Evolutionary conservation across 1,284 basidiomycete genomes (phyloP).

Genomic region (Malassezia dermatis): DNA sequence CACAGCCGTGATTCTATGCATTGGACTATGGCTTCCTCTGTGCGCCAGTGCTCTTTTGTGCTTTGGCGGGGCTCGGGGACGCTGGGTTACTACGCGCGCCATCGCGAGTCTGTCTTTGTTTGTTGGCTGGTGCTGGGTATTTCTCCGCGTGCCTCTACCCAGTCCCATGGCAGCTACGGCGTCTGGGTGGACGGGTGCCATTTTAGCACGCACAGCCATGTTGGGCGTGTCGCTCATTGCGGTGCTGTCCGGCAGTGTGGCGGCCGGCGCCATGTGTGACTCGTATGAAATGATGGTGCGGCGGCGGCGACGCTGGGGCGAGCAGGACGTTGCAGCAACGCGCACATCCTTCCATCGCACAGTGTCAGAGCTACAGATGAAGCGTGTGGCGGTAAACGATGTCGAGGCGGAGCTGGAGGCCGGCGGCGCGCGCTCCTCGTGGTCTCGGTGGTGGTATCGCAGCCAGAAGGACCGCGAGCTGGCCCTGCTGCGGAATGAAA

Average conservation of each 20-base stretch:
- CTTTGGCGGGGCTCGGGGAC: conserved; percentile 21
- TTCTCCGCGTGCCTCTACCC: conserved; percentile 41
- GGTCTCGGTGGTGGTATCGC: conserved; percentile 16
- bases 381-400: conserved; percentile 17
- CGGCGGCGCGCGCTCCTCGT: background rate
- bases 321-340: conserved; percentile 19
- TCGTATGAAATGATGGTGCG: conserved; percentile 45
- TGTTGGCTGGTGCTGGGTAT: conserved; percentile 30
- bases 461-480: conserved; percentile 31
- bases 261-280: conserved; percentile 49
- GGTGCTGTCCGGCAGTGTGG: conserved; percentile 48
- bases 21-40: conserved; percentile 24
- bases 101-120: conserved; percentile 26
- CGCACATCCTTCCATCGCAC: conserved; percentile 25
- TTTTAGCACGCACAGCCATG: conserved; percentile 46
- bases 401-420: conserved; percentile 4
- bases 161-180: conserved; percentile 17
- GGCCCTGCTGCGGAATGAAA: conserved; percentile 45
- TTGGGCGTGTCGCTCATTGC: conserved; percentile 50
- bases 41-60: conserved; percentile 31
- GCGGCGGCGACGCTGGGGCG: conserved; percentile 17
- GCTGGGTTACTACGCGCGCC: conserved; percentile 14
- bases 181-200: conserved; percentile 20
- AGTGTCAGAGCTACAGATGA: conserved; percentile 22
- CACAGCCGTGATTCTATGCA: conserved; percentile 20